phyloP scores from a whole-genome alignment of 75 land plant genomes.

The Gnetum montanum region DNA sequence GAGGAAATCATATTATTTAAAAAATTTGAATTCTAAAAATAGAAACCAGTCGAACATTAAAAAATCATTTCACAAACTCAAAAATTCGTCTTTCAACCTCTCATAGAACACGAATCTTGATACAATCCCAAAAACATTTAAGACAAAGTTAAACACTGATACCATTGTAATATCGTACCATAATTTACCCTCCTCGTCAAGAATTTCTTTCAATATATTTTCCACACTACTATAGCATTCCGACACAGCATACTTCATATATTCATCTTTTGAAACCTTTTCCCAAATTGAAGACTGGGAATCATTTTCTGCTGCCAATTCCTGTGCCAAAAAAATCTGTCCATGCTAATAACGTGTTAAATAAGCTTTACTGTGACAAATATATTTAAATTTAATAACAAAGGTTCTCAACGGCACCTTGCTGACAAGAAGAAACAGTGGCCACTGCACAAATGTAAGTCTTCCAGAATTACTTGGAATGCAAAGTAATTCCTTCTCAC shows the following conservation, averaged over 20 bases:
- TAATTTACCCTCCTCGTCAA: slow-evolving; percentile 45
- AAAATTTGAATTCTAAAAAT: no score
- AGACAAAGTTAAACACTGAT: no score
- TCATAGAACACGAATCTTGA: no score
- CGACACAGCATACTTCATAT: slow-evolving; percentile 78
- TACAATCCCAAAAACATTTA: no score
- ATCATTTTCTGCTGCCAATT: slow-evolving; percentile 63
- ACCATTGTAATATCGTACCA: slow-evolving; percentile 57
- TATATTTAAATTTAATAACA: neutral
- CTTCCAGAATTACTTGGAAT: slow-evolving; percentile 60
- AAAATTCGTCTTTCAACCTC: no score
- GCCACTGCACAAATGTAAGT: slow-evolving; percentile 82
- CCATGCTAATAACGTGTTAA: slow-evolving; percentile 1
- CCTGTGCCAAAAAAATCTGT: slow-evolving; percentile 74
- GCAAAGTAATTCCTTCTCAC: slow-evolving; percentile 67
- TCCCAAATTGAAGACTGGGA: slow-evolving; percentile 75
- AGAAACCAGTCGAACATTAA: no score
- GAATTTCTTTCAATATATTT: slow-evolving; percentile 30
- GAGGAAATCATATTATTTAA: no score
- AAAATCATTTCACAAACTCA: no score
- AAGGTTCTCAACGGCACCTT: slow-evolving; percentile 40
- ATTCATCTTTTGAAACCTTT: slow-evolving; percentile 67
- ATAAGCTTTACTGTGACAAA: neutral
- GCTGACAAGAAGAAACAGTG: slow-evolving; percentile 86
- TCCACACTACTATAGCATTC: slow-evolving; percentile 52